Base-by-base conservation (phyloP, 2,329 filamentous ascomycete genomes). In the Fusarium dlaminii region DNA sequence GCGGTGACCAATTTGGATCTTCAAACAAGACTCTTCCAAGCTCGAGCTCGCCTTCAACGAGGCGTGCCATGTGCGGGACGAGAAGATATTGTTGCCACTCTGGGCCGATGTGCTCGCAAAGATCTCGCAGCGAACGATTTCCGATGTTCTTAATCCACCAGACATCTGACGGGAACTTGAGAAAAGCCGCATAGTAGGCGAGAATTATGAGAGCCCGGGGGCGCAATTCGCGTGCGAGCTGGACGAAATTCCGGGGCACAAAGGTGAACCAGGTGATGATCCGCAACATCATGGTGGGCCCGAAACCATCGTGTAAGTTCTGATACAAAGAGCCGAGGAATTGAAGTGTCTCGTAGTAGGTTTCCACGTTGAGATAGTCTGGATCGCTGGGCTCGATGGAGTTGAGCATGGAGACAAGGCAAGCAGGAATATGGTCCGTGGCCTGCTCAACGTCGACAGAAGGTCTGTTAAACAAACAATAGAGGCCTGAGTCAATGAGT, bases 221-320 rank as follows among this genome's bases (percentile, higher is more conserved):
- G 4, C 83, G 81, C 52, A 78, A 80, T 30, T 83, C 72, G 20
- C 83, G 81, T 3, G 83, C 83, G 12, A 88, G 79, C 6, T 84
- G 80, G 61, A 88, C 77, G 61, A 89, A 87, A 10, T 70, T 69
- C 1, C 77, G 76, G 11, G 86, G 85, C 27, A 88, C 69, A 59
- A 86, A 89, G 6, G 87, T 90, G 63, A 88, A 85, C 81, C 86
- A 88, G 15, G 86, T 88, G 68, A 87, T 84, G 76, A 88, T 83
- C 60, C 88, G 85, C 20, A 90, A 78, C 65, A 82, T 79, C 74
- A 89, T 81, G 32, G 86, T 79, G 24, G 84, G 80, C 40, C 82
- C 82, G 46, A 87, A 82, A 9, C 87, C 87, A 22, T 82, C 72
- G 17, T 70, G 76, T n/a, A 90, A 79, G 70, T 88, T 84, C 58